Conservation (phyloP, 1,284 basidiomycete genomes). For the Ganoderma meredithae region DNA sequence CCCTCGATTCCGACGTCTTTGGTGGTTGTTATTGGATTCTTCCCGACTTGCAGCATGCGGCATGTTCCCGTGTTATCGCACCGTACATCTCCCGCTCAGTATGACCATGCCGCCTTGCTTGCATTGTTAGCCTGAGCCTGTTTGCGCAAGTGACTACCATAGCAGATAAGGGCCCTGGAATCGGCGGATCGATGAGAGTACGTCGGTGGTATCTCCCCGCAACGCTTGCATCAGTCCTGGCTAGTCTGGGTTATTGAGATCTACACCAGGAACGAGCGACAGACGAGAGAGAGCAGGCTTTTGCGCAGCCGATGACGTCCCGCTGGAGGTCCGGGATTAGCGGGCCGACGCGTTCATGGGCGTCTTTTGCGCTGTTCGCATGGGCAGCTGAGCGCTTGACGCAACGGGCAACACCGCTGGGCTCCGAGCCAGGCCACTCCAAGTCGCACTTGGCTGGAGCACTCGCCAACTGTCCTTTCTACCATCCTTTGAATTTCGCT, state of each 20-base stretch:
- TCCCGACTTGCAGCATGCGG: not conserved
- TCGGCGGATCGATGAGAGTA: not conserved
- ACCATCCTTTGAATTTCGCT: no score
- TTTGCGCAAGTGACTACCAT: not conserved
- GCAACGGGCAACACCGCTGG: no score
- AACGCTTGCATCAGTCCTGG: not conserved
- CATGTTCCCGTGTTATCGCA: not conserved
- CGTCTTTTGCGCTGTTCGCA: not conserved
- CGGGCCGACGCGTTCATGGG: not conserved
- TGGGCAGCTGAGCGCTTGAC: no score
- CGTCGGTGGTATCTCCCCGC: not conserved
- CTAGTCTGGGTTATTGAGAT: not conserved
- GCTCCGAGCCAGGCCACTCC: no score
- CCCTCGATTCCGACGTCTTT: not conserved
- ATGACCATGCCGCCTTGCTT: not conserved
- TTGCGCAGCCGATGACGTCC: no score
- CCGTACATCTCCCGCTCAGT: not conserved
- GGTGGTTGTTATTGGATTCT: not conserved
- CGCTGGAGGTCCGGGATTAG: not conserved
- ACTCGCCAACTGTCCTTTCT: no score
- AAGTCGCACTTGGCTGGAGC: no score
- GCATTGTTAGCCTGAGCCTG: not conserved
- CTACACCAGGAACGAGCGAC: not conserved
- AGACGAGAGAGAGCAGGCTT: not conserved
- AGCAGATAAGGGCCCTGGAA: not conserved